Percentiles rank a stretch among this genome's conserved stretches.
Evolutionary conservation across 345 rosid species (phyloP).

Genomic region (Conringia planisiliqua): DNA sequence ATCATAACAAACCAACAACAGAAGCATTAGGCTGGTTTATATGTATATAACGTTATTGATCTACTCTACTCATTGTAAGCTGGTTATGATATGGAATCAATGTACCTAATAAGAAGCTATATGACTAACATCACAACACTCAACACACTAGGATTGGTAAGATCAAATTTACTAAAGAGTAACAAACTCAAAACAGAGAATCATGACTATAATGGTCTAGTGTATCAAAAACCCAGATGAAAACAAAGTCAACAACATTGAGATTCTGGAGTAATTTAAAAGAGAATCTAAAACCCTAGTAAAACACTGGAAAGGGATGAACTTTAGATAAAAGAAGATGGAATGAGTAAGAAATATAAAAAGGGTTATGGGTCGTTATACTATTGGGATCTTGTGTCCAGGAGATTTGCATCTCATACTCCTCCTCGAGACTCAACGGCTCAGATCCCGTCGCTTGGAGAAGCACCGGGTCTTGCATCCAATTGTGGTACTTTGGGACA

Average conservation of each 20-base stretch:
- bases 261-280: background rate
- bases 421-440: slow-evolving; percentile 78
- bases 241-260: background rate
- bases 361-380: background rate
- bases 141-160: background rate
- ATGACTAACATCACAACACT: background rate
- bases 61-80: background rate
- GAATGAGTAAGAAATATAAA: background rate
- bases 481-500: slow-evolving; percentile 72
- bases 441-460: slow-evolving; percentile 90
- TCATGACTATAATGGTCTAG: background rate
- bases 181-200: background rate
- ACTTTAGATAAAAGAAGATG: background rate
- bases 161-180: background rate
- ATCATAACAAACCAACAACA: slow-evolving; percentile 19
- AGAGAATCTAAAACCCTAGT: slow-evolving; percentile 11
- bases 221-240: background rate
- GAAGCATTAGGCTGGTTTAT: background rate
- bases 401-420: slow-evolving; percentile 76
- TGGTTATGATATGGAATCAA: background rate
- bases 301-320: background rate
- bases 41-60: background rate
- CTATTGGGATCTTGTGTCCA: slow-evolving; percentile 94
- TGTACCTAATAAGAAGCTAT: background rate
- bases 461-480: slow-evolving; percentile 89